Conservation (phyloP, 306 rosid species). For the Prinsepia uniflora region DNA sequence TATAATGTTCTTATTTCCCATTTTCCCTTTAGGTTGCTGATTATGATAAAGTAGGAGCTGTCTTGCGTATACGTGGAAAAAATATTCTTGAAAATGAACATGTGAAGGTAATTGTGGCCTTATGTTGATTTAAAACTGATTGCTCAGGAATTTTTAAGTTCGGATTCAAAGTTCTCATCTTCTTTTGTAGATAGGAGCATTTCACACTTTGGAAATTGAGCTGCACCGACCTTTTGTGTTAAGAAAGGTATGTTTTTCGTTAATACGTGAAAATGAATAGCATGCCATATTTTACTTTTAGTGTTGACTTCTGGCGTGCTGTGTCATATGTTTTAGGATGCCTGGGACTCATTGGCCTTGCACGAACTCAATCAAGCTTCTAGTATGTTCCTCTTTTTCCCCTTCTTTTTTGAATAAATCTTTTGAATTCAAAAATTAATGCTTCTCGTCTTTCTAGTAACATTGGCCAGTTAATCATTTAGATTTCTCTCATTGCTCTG, state of each 20-base stretch:
- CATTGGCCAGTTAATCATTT: not conserved
- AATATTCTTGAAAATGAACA: constrained; percentile 77
- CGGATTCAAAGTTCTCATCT: constrained; percentile 17
- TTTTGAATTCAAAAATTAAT: not conserved
- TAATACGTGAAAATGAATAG: not conserved
- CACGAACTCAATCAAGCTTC: constrained; percentile 82
- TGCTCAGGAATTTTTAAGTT: not conserved
- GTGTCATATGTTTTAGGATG: constrained; percentile 45
- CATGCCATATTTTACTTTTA: not conserved
- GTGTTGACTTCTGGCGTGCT: not conserved
- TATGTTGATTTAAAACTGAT: not conserved
- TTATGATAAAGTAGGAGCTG: constrained; percentile 77
- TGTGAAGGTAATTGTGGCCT: constrained; percentile 63
- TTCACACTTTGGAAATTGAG: constrained; percentile 93
- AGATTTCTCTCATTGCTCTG: not conserved
- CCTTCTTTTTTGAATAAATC: not conserved
- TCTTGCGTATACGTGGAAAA: constrained; percentile 88
- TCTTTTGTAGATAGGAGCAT: constrained; percentile 76
- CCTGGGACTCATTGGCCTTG: constrained; percentile 86
- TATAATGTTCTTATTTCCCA: not conserved
- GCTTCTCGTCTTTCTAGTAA: not conserved
- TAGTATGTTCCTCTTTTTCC: constrained; percentile 39
- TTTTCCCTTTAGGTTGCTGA: constrained; percentile 60
- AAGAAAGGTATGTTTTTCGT: constrained; percentile 54
- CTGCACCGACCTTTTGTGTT: constrained; percentile 89